A percentile compares a stretch with the other conserved stretches of the same genome.
Evolutionary conservation across 176 grass and related monocot genomes (phyloP).

Genomic region (Alopecurus myosuroides): DNA sequence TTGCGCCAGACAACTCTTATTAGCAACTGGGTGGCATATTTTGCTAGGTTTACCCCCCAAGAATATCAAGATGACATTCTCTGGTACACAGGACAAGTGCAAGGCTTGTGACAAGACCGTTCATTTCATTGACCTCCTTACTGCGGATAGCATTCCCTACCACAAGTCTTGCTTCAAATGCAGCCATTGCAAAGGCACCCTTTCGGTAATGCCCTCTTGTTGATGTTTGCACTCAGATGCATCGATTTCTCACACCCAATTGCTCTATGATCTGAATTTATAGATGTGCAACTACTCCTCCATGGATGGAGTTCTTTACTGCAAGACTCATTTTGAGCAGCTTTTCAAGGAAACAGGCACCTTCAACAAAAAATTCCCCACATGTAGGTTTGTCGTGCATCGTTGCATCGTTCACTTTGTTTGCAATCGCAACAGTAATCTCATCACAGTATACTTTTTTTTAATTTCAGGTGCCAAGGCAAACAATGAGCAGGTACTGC

Average conservation of each 20-base stretch:
- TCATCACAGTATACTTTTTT: conserved; percentile 25
- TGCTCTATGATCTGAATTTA: conserved; percentile 7
- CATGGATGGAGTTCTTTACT: conserved; percentile 74
- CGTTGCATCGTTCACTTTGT: not conserved
- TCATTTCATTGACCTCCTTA: conserved; percentile 75
- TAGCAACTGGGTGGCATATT: conserved; percentile 13
- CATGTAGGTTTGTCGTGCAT: conserved; percentile 27
- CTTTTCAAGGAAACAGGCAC: conserved; percentile 66
- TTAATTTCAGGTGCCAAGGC: conserved; percentile 46
- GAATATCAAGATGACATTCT: conserved; percentile 59
- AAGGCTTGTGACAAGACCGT: conserved; percentile 71
- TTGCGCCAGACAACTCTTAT: conserved; percentile 6
- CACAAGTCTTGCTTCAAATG: conserved; percentile 93
- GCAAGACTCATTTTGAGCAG: conserved; percentile 82
- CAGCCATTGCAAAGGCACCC: conserved; percentile 77
- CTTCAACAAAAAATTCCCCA: conserved; percentile 64
- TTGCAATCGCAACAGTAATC: conserved; percentile 1
- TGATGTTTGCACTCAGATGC: not conserved
- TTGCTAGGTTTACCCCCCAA: not conserved
- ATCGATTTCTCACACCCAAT: not conserved
- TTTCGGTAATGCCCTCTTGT: conserved; percentile 38
- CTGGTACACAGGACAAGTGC: conserved; percentile 67
- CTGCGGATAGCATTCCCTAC: conserved; percentile 39
- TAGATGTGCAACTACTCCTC: conserved; percentile 71
- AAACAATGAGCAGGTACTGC: conserved; percentile 51